Evolutionary conservation across 2,329 filamentous ascomycete species (phyloP), one percentile per base, ranked within the genome.

Genomic region (Lachnellula suecica): DNA sequence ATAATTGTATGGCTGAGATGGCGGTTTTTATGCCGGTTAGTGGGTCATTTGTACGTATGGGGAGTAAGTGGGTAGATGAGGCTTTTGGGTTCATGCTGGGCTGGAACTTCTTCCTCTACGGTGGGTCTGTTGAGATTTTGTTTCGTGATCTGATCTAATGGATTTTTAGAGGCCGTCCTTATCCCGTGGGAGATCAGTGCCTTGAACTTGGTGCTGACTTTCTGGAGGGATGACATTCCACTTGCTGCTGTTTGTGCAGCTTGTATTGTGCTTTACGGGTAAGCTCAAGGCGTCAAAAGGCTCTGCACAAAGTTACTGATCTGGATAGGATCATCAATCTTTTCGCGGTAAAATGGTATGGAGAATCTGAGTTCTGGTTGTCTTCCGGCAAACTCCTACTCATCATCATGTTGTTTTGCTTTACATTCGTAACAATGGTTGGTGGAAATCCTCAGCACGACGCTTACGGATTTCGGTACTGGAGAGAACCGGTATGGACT

Each of bases 361-460:
- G 86, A 57, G 85, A 89, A 66, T 81, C 85, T 10, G 88, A 92
- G 64, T 92, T 92, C 62, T 85, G 79, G 79, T 72, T 84, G 3
- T 79, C 80, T 20, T 53, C 54, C 22, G 62, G 62, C 2, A 64
- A 64, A 44, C 44, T 64, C 5, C 29, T 63, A 4, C 54, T 89
- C 47, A 84, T 89, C 65, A 70, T 52, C 27, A 61, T 63, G 49
- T 38, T 64, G 11, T 63, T 64, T 34, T 56, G 74, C 66, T 91
- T 87, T 70, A 91, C 89, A n/a, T 88, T 93, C 64, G 77, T 93
- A 60, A 85, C 83, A 44, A 82, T 64, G 62, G 74, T 90, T 7
- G 89, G 88, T 31, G 89, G 87, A 25, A 92, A 92, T 59, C 89
- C 89, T 0, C 66, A 83, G 5, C 73, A 81, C 44, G 85, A 88